Evolutionary conservation across 1,139 yeast genomes (phyloP).

Genomic region (Kodamaea fungicola): DNA sequence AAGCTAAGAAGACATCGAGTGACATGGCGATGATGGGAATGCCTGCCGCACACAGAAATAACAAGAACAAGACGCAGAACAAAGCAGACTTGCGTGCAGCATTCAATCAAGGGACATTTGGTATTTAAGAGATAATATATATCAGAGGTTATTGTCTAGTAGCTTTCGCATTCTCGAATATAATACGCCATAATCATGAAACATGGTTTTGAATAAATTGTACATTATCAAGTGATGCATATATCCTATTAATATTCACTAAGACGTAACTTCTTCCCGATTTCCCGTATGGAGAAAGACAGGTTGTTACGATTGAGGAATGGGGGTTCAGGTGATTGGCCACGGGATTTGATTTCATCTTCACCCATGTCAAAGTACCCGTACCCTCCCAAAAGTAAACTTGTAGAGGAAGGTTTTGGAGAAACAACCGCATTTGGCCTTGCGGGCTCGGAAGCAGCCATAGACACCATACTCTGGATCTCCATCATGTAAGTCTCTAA

Average conservation of each 20-base stretch:
- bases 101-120: constrained; percentile 39
- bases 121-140: constrained; percentile 21
- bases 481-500: constrained; percentile 67
- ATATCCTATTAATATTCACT: constrained; percentile 54
- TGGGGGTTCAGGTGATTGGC: constrained; percentile 68
- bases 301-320: constrained; percentile 40
- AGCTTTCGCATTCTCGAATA: neutral
- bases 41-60: constrained; percentile 33
- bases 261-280: constrained; percentile 69
- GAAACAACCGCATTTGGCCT: neutral
- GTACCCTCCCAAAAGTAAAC: constrained; percentile 72
- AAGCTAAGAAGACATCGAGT: constrained; percentile 19
- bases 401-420: constrained; percentile 13
- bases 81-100: constrained; percentile 44
- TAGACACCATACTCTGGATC: constrained; percentile 53
- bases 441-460: constrained; percentile 21
- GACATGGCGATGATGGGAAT: constrained; percentile 36
- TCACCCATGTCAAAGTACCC: constrained; percentile 77
- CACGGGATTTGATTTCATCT: constrained; percentile 64
- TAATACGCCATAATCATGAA: too few species aligned
- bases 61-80: constrained; percentile 33
- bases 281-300: constrained; percentile 55
- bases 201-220: too few species aligned
- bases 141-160: constrained; percentile 4
- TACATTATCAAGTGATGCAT: too few species aligned